Base-by-base conservation (phyloP, 2,329 filamentous ascomycete species). In the Aspergillus clavatus region DNA sequence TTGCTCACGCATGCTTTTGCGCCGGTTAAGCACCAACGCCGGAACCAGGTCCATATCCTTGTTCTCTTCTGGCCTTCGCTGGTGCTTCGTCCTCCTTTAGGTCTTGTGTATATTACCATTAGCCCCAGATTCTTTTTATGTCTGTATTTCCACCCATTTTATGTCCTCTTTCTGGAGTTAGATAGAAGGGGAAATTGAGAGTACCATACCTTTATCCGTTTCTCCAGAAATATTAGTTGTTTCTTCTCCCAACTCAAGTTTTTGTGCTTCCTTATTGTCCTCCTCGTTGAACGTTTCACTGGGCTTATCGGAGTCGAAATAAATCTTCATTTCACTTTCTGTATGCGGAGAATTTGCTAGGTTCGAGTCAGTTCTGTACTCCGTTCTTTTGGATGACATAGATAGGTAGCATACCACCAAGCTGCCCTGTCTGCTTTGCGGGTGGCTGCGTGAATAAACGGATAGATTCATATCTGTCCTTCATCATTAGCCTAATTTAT, bases 391-490 rank as follows among this genome's bases (percentile, higher is more conserved):
- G n/a, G n/a, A n/a, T n/a, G n/a, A 16, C 11, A 19, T 8, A 16
- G 11, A 3, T 23, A 29, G 19, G 3, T 4, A 35, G 45, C 59
- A 41, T 67, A 80, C 78, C 66, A 48, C 77, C 76, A 22, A 84
- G 59, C 58, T 82, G 78, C 5, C 81, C 81, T 19, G 72, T 70
- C 46, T 77, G 71, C 54, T 80, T 83, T 12, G 67, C 62, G 41
- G 75, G 74, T 0, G 75, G 71, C 12, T 73, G 53, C 2, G 69
- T 73, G 43, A 75, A 70, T n/a, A 69, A 73, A 40, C 76, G 63
- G 41, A 75, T 73, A 40, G 72, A 77, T 67, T 83, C 81, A 62
- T 84, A 83, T 65, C 77, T 80, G 43, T 3, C 43, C 28, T 27
- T 5, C 16, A 16, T 12, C 21, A n/a, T 38, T 22, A 19, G n/a